Evolutionary conservation across 1,284 basidiomycete genomes (phyloP).

Genomic region (Boletus austroedulis): DNA sequence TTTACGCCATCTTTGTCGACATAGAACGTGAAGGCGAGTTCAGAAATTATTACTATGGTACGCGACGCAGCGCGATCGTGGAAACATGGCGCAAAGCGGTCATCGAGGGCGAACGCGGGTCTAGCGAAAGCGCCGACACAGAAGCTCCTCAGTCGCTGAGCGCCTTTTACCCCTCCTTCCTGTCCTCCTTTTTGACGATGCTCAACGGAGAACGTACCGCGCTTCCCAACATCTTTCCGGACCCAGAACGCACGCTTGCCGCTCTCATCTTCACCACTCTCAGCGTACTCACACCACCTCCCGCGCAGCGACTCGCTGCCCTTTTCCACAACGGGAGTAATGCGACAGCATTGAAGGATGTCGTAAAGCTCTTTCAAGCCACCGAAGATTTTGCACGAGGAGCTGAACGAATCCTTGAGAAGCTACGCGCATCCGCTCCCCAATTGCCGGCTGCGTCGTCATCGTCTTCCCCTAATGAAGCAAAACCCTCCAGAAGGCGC

Average conservation of each 20-base stretch:
- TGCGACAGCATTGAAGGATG: slow-evolving; percentile 58
- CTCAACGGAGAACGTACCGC: slow-evolving; percentile 71
- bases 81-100: slow-evolving; percentile 63
- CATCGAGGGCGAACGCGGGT: slow-evolving; percentile 40
- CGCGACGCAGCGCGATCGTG: slow-evolving; percentile 63
- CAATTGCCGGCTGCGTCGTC: slow-evolving; percentile 25
- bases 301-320: slow-evolving; percentile 70
- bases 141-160: slow-evolving; percentile 44
- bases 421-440: slow-evolving; percentile 51
- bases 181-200: slow-evolving; percentile 60
- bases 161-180: slow-evolving; percentile 74
- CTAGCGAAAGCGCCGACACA: slow-evolving; percentile 24
- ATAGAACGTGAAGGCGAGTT: slow-evolving; percentile 91
- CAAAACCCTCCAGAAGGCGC: slow-evolving; percentile 44
- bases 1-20: slow-evolving; percentile 82
- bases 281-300: slow-evolving; percentile 74
- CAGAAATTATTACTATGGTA: slow-evolving; percentile 88
- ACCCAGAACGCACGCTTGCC: slow-evolving; percentile 71
- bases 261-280: slow-evolving; percentile 79
- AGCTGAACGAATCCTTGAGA: slow-evolving; percentile 75
- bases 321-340: slow-evolving; percentile 62
- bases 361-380: slow-evolving; percentile 67
- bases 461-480: slow-evolving; percentile 20
- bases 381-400: slow-evolving; percentile 79
- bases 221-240: slow-evolving; percentile 79